phyloP scores from a whole-genome alignment of 2,329 filamentous ascomycete species.

The Pseudocercospora fuligena region DNA sequence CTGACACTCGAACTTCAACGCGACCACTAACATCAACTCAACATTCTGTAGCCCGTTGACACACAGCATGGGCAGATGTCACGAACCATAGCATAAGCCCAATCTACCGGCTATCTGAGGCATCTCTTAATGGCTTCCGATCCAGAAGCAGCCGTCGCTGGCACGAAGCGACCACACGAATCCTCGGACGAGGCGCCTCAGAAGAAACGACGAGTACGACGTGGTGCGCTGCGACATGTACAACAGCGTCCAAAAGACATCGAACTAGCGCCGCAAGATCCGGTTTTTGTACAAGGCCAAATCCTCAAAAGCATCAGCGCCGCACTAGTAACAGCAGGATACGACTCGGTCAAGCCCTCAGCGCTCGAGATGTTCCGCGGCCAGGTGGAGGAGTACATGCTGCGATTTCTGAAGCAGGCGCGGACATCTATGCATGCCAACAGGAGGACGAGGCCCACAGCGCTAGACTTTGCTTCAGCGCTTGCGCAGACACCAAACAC shows the following conservation, averaged over 20 bases:
- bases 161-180: slow-evolving; percentile 28
- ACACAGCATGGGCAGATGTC: neutral
- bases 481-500: slow-evolving; percentile 47
- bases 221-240: slow-evolving; percentile 30
- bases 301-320: slow-evolving; percentile 61
- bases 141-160: slow-evolving; percentile 6
- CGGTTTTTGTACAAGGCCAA: slow-evolving; percentile 58
- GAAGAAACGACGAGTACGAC: slow-evolving; percentile 33
- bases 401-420: slow-evolving; percentile 58
- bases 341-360: slow-evolving; percentile 59
- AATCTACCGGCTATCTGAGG: neutral
- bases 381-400: slow-evolving; percentile 64
- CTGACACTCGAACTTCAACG: neutral
- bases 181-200: slow-evolving; percentile 10
- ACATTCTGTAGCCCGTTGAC: neutral
- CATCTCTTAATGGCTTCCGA: slow-evolving; percentile 22
- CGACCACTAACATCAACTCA: neutral
- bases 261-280: slow-evolving; percentile 52
- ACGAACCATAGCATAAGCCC: neutral
- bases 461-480: slow-evolving; percentile 63
- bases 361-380: slow-evolving; percentile 62
- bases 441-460: slow-evolving; percentile 60
- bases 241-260: slow-evolving; percentile 36
- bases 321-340: slow-evolving; percentile 58
- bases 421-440: slow-evolving; percentile 62